Evolutionary conservation across 805 yeast genomes (phyloP).

Genomic region (Candida cerambycidarum): DNA sequence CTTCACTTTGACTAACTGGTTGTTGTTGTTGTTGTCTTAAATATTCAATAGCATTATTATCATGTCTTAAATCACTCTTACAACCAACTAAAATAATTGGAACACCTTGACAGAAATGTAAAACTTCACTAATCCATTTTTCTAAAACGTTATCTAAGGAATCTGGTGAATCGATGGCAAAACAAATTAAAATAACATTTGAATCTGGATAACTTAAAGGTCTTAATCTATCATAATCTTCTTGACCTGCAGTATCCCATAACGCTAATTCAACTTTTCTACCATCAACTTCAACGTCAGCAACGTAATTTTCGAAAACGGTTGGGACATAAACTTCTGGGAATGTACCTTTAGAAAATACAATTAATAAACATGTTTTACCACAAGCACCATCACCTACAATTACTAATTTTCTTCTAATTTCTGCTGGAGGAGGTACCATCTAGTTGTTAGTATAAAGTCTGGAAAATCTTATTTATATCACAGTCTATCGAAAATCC

Average conservation of each 20-base stretch:
- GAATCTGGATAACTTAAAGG: conserved; percentile 92
- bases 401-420: conserved; percentile 82
- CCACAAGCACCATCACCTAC: conserved; percentile 99
- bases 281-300: conserved; percentile 74
- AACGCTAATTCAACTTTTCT: conserved; percentile 81
- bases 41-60: conserved; percentile 71
- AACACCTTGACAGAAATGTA: conserved; percentile 91
- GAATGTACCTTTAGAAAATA: conserved; percentile 84
- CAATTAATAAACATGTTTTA: conserved; percentile 85
- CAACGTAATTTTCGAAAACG: conserved; percentile 95
- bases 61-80: conserved; percentile 85
- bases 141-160: conserved; percentile 92
- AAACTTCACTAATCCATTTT: conserved; percentile 92
- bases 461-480: too few species aligned
- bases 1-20: conserved; percentile 81
- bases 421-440: conserved; percentile 52
- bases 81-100: conserved; percentile 93
- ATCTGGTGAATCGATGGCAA: conserved; percentile 87
- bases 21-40: conserved; percentile 72
- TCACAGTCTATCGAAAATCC: background rate
- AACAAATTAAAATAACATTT: conserved; percentile 87
- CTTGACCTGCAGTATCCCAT: conserved; percentile 99
- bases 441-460: conserved; percentile 17
- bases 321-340: conserved; percentile 96
- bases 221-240: conserved; percentile 91